Evolutionary conservation across 176 grass and related monocot genomes (phyloP).

Genomic region (Aegilops sharonensis): DNA sequence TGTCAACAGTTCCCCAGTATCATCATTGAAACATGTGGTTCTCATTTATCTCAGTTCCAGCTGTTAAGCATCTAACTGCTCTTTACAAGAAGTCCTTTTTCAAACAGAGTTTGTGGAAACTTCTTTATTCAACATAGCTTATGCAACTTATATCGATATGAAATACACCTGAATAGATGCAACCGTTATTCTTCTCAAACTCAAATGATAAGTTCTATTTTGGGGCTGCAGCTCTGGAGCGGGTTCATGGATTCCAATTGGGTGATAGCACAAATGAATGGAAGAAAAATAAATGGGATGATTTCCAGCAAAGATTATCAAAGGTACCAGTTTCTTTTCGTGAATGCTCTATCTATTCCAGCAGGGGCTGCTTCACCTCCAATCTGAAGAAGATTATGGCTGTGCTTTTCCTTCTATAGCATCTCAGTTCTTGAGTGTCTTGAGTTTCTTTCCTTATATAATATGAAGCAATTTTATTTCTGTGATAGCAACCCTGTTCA

Average conservation of each 20-base stretch:
- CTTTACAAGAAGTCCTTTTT: background rate
- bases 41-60: background rate
- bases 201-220: background rate
- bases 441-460: too few species aligned
- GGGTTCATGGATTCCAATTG: constrained; percentile 80
- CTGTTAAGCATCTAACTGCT: background rate
- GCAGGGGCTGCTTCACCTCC: background rate
- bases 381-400: background rate
- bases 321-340: constrained; percentile 43
- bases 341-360: background rate
- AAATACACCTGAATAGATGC: background rate
- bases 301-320: constrained; percentile 61
- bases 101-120: background rate
- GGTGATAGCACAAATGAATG: constrained; percentile 85
- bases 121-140: background rate
- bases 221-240: constrained; percentile 62
- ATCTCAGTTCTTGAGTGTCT: too few species aligned
- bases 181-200: background rate
- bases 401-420: too few species aligned
- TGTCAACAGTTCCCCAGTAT: background rate
- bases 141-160: background rate
- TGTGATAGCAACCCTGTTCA: too few species aligned
- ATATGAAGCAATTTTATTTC: too few species aligned
- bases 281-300: constrained; percentile 88
- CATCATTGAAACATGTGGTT: background rate